Evolutionary conservation across 129 eudicot genomes (phyloP).

Genomic region (Escallonia herrerae): DNA sequence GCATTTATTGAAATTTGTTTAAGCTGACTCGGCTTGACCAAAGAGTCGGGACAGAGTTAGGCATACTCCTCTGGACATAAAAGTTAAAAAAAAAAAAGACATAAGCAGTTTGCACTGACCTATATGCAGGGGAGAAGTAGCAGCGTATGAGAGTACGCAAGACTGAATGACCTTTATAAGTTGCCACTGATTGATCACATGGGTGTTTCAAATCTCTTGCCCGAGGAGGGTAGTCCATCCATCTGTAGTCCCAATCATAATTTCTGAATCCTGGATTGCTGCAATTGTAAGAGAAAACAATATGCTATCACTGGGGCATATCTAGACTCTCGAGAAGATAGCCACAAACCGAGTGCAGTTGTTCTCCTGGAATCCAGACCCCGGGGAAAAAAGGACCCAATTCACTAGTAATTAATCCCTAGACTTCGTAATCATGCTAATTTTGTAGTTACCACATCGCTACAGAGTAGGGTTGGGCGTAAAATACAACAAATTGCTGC

Average conservation of each 20-base stretch:
- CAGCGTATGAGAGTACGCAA: constrained; percentile 90
- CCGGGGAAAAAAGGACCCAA: no score
- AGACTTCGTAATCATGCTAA: no score
- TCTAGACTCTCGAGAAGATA: no score
- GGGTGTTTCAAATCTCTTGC: constrained; percentile 62
- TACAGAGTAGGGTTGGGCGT: no score
- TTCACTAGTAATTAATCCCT: no score
- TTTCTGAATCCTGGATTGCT: constrained; percentile 50
- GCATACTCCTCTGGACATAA: neutral
- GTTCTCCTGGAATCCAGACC: no score
- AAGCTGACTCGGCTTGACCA: neutral
- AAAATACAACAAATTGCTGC: no score
- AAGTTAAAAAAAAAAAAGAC: neutral
- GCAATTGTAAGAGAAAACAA: neutral
- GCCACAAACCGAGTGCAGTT: no score
- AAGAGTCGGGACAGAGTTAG: neutral
- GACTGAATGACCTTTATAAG: constrained; percentile 85
- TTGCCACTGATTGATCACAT: constrained; percentile 74
- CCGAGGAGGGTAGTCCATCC: constrained; percentile 84
- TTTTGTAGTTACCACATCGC: no score
- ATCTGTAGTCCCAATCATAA: constrained; percentile 89
- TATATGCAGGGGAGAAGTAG: constrained; percentile 79
- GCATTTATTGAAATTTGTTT: no score
- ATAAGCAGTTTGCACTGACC: constrained; percentile 49
- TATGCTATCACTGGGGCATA: no score